Conservation (phyloP, 306 rosid species). For the Coriaria nepalensis region DNA sequence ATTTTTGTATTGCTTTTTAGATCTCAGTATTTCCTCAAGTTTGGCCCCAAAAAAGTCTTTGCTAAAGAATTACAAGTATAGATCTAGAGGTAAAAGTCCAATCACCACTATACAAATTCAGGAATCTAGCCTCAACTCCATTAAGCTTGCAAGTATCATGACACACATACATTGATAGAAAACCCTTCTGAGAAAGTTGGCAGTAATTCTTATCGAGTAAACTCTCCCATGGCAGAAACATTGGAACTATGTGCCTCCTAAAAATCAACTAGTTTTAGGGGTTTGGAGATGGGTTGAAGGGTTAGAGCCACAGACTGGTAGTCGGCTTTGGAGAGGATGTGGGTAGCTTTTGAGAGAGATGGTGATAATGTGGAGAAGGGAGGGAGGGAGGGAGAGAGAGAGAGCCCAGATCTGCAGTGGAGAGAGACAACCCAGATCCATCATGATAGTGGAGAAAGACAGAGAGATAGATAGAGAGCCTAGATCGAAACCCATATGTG, state of each 20-base stretch:
- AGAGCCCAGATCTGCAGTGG: too few species aligned
- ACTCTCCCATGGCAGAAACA: constrained; percentile 20
- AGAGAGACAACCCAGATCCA: too few species aligned
- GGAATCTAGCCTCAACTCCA: constrained; percentile 13
- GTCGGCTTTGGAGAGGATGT: constrained; percentile 20
- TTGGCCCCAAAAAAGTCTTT: too few species aligned
- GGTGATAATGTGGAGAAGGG: not conserved
- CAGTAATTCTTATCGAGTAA: constrained; percentile 13
- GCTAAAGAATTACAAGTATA: too few species aligned
- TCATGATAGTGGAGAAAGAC: too few species aligned
- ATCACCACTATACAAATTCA: constrained; percentile 15
- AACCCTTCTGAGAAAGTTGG: constrained; percentile 23
- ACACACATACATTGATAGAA: constrained; percentile 14
- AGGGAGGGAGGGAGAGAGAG: not conserved
- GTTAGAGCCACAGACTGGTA: constrained; percentile 31
- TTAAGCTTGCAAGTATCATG: constrained; percentile 18
- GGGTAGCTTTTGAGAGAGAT: constrained; percentile 11
- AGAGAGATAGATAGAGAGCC: too few species aligned
- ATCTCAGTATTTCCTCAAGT: too few species aligned
- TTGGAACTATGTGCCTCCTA: constrained; percentile 17
- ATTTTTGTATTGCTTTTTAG: too few species aligned
- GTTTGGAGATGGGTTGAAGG: constrained; percentile 17
- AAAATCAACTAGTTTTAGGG: constrained; percentile 15
- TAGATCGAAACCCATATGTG: too few species aligned
- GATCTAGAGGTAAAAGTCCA: not conserved